Base-by-base conservation (phyloP, 139 green algal genomes). In the Chlorella ohadii region DNA sequence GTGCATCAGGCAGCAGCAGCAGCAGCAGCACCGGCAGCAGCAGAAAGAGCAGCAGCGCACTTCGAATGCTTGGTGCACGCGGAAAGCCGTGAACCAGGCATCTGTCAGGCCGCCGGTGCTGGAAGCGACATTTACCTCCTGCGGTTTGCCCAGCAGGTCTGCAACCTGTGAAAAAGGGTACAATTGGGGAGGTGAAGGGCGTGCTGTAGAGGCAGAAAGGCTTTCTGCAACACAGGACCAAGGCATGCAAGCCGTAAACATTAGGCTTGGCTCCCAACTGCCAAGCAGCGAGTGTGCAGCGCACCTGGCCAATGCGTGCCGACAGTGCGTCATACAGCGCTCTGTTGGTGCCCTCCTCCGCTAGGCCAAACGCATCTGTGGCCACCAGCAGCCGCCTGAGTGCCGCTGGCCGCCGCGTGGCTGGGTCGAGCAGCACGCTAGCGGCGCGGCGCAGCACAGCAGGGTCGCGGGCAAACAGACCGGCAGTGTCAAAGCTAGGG, bases 401-500 rank as follows among this genome's bases (percentile, higher is more conserved):
- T 22, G 81, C 55, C 12, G 61, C 34, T 19, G 72, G 22, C 28
- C 70, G 51, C 31, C 76, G 55, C 25, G 51, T 82, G 39, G 61
- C 59, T 31, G 84, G 82, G 16, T 87, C 63, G 56, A 97, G 84
- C 39, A 97, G 87, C 47, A 93, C 94, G 20, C 76, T 22, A 17
- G 89, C 93, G 0, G 87, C 91, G 3, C 47, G 47, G 7, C 82
- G 59, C 41, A 97, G 78, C 23, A 93, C n/a, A 25, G 16, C 65
- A 47, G 33, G 31, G 16, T 25, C 33, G 38, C 70, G 56, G 25
- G 25, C 22, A 25, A 33, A 36, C 70, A 25, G 20, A 27, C 76
- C 76, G 9, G 68, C 86, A 16, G 93, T 96, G 88, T 97, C 94
- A 89, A 93, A 97, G n/a, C 88, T 94, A 11, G 92, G 92, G 22